Base-by-base conservation (phyloP, 1,139 yeast species). In the Saccharomycopsis crataegensis region DNA sequence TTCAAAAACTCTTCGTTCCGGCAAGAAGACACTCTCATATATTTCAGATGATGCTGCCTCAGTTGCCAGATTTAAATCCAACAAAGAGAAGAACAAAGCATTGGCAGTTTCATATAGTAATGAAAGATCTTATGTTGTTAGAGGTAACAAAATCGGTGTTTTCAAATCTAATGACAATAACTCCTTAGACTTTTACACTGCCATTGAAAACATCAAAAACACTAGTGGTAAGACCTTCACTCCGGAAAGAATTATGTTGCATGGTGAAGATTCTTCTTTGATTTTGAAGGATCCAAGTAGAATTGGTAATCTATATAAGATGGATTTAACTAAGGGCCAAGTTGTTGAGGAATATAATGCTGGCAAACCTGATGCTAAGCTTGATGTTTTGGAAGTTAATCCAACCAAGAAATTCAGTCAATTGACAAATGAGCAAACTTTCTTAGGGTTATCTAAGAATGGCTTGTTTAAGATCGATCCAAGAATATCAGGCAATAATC, bases 321-420 rank as follows among this genome's bases (percentile, higher is more conserved):
- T 89, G 89, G 96, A 89, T 69, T 69, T 90, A 55, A 86, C 78
- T 62, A 77, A 82, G 55, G 96, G 96, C 7, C 74, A 82, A 62
- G 77, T 90, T 52, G 85, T 90, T 32, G 96, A 89, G 62, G 94
- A 87, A 65, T 89, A 96, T 95, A 70, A 75, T 43, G 71, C 78
- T 9, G 62, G 65, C 38, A 74, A 74, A 14, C 74, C 75, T 41
- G 73, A 69, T 38, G 62, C 64, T 22, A 63, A 67, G 17, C 66
- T 76, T 7, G 72, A 83, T 31, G 71, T 82, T 33, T 76, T 74
- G 22, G 74, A 79, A 40, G 84, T 80, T 65, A 86, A 84, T 2
- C 91, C 96, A 7, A 73, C 80, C 16, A 69, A 76, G 55, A 89
- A 89, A 67, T 85, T 83, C 62, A 78, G 88, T 42, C 95, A 84